These are phyloP conservation scores for Solanum sparsipilum DNA, from an alignment of 257 asterid genomes.

Conservation along the genomic window DNA sequence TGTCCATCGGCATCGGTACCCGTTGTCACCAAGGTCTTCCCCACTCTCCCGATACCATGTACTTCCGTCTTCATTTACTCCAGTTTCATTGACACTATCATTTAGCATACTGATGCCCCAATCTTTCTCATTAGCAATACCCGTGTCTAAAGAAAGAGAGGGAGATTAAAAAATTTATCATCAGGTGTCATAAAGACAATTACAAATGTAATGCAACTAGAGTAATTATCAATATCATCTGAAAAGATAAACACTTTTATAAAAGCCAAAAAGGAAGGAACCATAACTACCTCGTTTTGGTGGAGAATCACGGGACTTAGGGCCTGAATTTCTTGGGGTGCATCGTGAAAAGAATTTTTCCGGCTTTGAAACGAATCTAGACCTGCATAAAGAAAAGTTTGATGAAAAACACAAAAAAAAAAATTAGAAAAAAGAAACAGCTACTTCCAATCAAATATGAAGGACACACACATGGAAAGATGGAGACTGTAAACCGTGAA, in stretches of 20 bases:
- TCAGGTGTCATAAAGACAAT: neutral
- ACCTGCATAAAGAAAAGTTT: conserved; percentile 25
- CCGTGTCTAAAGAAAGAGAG: conserved; percentile 53
- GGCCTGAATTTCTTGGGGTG: conserved; percentile 62
- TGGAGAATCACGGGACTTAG: conserved; percentile 89
- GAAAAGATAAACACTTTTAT: neutral
- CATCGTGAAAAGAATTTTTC: conserved; percentile 69
- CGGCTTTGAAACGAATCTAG: conserved; percentile 46
- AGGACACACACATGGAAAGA: neutral
- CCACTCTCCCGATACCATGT: conserved; percentile 89
- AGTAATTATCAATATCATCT: neutral
- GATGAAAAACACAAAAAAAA: neutral
- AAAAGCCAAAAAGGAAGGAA: neutral
- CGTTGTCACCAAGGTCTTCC: conserved; percentile 91
- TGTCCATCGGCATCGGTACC: conserved; percentile 90
- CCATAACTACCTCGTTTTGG: conserved; percentile 74
- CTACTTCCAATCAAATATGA: neutral
- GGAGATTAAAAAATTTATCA: neutral
- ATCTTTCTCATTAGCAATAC: conserved; percentile 94
- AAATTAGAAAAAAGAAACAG: neutral
- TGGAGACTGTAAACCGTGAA: neutral
- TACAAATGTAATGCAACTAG: neutral
- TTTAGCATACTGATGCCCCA: conserved; percentile 82
- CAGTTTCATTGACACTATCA: conserved; percentile 67
- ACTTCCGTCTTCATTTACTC: conserved; percentile 82